Evolutionary conservation across 805 yeast genomes (phyloP), one percentile per base, ranked within the genome.

Genomic region (Metschnikowia chrysomelidarum): DNA sequence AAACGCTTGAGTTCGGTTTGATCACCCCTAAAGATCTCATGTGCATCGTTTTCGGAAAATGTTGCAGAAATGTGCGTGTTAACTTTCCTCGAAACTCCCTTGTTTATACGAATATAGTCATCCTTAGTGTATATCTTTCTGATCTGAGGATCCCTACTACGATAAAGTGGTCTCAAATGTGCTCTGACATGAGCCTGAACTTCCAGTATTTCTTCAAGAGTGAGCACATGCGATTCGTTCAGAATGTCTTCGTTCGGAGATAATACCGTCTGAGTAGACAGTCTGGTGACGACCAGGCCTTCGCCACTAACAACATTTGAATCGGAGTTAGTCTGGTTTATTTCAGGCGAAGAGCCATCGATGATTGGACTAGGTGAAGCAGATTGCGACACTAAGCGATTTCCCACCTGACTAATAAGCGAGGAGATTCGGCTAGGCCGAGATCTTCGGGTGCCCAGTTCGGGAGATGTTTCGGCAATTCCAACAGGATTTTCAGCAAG

Each of bases 41-140:
- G 44, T 7, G 27, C 21, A 14, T 42, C 46, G 4, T 41, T 30
- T 4, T 39, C 38, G n/a, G 30, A 24, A 26, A 37, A 31, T 36
- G 44, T 30, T n/a, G 44, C 18, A 19, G 51, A 30, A 12, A 66
- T 51, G 5, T 56, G 50, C 13, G 59, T 58, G 53, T 86, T 85
- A 13, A 83, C 54, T 27, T 62, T 60, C 34, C 86, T 66, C 10
- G 89, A 81, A 5, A 83, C 78, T 3, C 59, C 60, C 59, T 75
- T 76, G 57, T 85, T 85, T 36, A 84, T 68, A 11, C 54, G 56
- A 3, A 87, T 81, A 52, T 80, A 86, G 32, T 57, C 59, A 8
- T 48, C 50, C 41, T 67, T 71, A 4, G 57, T 35, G 4, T 39
- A 45, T 10, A 65, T 64, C 11, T 23, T 25, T 4, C 19, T 8